A percentile compares a stretch with the other conserved stretches of the same genome.
Conservation (phyloP, 176 grass and related monocot genomes). For the Elymus sibiricus region DNA sequence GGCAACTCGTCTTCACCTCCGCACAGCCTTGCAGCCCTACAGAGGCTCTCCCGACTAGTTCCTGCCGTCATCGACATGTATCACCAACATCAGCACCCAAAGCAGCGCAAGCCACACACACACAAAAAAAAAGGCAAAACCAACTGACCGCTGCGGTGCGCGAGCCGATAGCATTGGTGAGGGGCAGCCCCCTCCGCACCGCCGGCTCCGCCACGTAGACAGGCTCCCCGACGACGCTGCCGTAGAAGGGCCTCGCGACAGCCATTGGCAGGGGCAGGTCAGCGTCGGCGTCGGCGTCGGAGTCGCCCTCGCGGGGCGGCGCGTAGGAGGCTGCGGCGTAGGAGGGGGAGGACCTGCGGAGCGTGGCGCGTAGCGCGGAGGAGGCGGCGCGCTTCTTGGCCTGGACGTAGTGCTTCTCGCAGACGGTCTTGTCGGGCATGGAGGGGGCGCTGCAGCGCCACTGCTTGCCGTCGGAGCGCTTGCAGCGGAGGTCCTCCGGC, state of each 20-base stretch:
- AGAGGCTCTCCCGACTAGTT: slow-evolving; percentile 24
- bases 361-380: slow-evolving; percentile 76
- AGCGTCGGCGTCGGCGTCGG: slow-evolving; percentile 12
- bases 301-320: not conserved
- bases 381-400: slow-evolving; percentile 93
- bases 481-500: slow-evolving; percentile 90
- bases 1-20: slow-evolving; percentile 38
- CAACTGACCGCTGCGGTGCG: slow-evolving; percentile 33
- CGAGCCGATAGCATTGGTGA: not conserved
- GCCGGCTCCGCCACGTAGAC: slow-evolving; percentile 50
- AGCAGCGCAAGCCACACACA: not conserved
- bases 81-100: slow-evolving; percentile 3
- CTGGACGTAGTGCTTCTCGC: slow-evolving; percentile 98
- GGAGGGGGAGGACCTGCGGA: slow-evolving; percentile 45
- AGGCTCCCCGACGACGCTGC: slow-evolving; percentile 34
- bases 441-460: slow-evolving; percentile 91
- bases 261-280: slow-evolving; percentile 20
- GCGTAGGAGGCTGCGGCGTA: not conserved
- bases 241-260: slow-evolving; percentile 39
- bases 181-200: slow-evolving; percentile 6
- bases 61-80: slow-evolving; percentile 13
- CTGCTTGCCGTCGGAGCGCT: slow-evolving; percentile 98
- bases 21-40: not conserved
- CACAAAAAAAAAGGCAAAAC: not conserved
- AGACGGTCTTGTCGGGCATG: slow-evolving; percentile 97